Percentiles rank a stretch among this genome's conserved stretches.
phyloP scores from a whole-genome alignment of 2,329 filamentous ascomycete genomes.

The Trichophyton verrucosum region DNA sequence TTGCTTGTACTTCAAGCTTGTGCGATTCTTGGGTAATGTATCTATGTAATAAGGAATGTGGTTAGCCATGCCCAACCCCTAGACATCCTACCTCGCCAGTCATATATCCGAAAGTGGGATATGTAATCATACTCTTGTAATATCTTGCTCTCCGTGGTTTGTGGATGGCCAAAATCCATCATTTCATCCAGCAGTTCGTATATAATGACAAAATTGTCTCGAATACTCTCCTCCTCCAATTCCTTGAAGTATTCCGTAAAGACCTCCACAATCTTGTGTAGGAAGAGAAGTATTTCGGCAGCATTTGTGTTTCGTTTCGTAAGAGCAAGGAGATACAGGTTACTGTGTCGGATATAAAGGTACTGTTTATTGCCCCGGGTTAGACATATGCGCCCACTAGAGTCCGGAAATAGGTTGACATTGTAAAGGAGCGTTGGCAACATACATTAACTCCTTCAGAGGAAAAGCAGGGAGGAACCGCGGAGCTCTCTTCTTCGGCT shows the following conservation, averaged over 20 bases:
- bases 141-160: constrained; percentile 97
- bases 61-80: not conserved
- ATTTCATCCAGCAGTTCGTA: constrained; percentile 98
- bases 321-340: constrained; percentile 92
- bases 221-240: constrained; percentile 93
- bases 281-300: constrained; percentile 92
- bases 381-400: not conserved
- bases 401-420: not conserved
- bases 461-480: constrained; percentile 94
- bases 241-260: constrained; percentile 99
- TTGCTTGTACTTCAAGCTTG: constrained; percentile 91
- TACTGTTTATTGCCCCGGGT: constrained; percentile 46
- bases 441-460: constrained; percentile 94
- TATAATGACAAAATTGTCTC: constrained; percentile 98
- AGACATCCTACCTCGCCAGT: not conserved
- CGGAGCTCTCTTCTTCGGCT: constrained; percentile 97
- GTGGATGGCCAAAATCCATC: constrained; percentile 99
- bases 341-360: constrained; percentile 98
- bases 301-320: constrained; percentile 99
- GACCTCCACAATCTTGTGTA: constrained; percentile 96
- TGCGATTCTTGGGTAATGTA: constrained; percentile 99
- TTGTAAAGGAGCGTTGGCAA: constrained; percentile 16
- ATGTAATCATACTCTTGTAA: constrained; percentile 57
- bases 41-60: constrained; percentile 22
- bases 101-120: not conserved